Base-by-base conservation (phyloP, 441 rosid species). In the Biscutella laevigata region DNA sequence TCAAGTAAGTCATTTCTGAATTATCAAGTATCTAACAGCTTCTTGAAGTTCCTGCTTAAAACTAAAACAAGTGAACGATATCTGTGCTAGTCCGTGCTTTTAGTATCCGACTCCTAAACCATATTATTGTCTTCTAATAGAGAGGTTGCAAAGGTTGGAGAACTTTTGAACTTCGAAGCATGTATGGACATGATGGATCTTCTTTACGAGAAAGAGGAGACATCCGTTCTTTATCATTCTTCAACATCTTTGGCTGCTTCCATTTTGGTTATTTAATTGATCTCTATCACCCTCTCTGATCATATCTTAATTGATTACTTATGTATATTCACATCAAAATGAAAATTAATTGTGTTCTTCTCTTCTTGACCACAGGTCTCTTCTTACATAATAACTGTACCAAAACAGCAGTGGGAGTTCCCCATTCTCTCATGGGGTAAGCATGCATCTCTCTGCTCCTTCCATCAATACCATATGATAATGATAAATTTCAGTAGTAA, bases 111-210 rank as follows among this genome's bases (percentile, higher is more conserved):
- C 9, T 21, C n/a, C 9, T 24, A 10, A 37, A 40, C 33, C 33
- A 25, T n/a, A n/a, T n/a, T 45, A 22, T 9, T 5, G 11, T 46
- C 37, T 47, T 30, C 13, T n/a, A 60, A 20, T 43, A 86, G 97
- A 66, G 83, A 53, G 70, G 82, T 81, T 42, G 84, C 94, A 27
- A 82, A 71, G 63, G 76, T 69, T 68, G 94, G 88, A 35, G 84
- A 81, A 56, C 69, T 74, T 29, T 59, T 86, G 67, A 70, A 73
- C 62, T 76, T 82, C 47, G 85, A 84, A 60, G 87, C 81, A 42
- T 86, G 91, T 69, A 73, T 80, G 88, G 84, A 86, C 61, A 48
- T 84, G 66, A 80, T 86, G 87, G 97, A 89, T 75, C 91, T 89
- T 75, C 88, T 86, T 35, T 80, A 82, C 40, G 88, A 82, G 62